These are phyloP conservation scores for Fusarium pseudocircinatum DNA, from an alignment of 2,329 filamentous ascomycete genomes.

Conservation along the genomic window DNA sequence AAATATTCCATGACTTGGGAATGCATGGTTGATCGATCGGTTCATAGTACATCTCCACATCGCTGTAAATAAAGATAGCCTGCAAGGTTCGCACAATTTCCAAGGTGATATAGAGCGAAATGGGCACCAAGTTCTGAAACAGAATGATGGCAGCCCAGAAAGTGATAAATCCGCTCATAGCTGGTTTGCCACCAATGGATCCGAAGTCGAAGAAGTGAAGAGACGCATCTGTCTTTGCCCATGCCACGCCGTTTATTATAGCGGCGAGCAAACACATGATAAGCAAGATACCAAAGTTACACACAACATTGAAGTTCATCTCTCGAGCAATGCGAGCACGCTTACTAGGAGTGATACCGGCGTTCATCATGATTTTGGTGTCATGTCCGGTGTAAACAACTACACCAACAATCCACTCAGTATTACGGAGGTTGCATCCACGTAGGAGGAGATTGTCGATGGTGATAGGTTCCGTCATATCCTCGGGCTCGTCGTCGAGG, in stretches of 20 bases:
- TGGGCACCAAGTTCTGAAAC: slow-evolving; percentile 98
- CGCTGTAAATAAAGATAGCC: slow-evolving; percentile 97
- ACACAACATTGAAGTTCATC: slow-evolving; percentile 96
- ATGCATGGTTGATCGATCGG: slow-evolving; percentile 93
- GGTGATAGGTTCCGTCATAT: slow-evolving; percentile 91
- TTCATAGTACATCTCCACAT: slow-evolving; percentile 97
- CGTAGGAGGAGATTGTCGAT: slow-evolving; percentile 96
- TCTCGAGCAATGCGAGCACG: slow-evolving; percentile 90
- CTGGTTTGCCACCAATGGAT: slow-evolving; percentile 77
- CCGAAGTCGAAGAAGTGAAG: slow-evolving; percentile 86
- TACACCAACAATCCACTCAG: slow-evolving; percentile 92
- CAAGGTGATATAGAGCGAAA: slow-evolving; percentile 96
- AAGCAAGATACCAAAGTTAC: slow-evolving; percentile 92
- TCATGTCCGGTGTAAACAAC: slow-evolving; percentile 95
- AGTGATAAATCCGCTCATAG: slow-evolving; percentile 90
- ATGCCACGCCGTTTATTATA: slow-evolving; percentile 85
- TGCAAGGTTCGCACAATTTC: slow-evolving; percentile 95
- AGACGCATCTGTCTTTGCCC: slow-evolving; percentile 79
- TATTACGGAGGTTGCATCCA: slow-evolving; percentile 93
- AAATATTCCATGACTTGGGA: slow-evolving; percentile 99
- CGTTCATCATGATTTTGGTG: slow-evolving; percentile 99
- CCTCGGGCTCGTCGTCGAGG: slow-evolving; percentile 68
- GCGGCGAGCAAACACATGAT: slow-evolving; percentile 88
- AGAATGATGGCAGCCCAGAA: slow-evolving; percentile 96
- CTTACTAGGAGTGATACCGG: slow-evolving; percentile 94